These are phyloP conservation scores for Fusarium armeniacum DNA, from an alignment of 2,329 filamentous ascomycete species.

Conservation along the genomic window DNA sequence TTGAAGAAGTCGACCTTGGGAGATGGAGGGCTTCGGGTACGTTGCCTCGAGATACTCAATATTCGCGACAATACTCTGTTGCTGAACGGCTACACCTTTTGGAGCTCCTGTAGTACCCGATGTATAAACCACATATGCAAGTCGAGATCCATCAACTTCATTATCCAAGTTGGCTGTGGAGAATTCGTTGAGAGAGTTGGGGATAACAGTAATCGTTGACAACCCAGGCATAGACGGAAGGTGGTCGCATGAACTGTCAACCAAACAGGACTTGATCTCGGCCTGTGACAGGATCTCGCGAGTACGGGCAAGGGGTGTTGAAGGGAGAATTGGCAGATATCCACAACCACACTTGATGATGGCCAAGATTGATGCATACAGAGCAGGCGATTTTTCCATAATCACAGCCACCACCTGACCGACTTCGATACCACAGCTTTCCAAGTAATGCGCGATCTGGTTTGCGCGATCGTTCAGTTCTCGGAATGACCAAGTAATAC, in stretches of 20 bases:
- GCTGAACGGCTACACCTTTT: conserved; percentile 84
- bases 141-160: conserved; percentile 60
- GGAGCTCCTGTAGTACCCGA: conserved; percentile 85
- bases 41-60: conserved; percentile 74
- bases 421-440: conserved; percentile 59
- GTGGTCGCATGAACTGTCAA: conserved; percentile 52
- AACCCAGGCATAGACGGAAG: conserved; percentile 36
- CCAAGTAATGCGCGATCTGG: conserved; percentile 69
- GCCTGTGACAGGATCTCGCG: conserved; percentile 74
- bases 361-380: conserved; percentile 82
- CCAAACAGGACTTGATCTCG: conserved; percentile 61
- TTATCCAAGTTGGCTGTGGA: conserved; percentile 56
- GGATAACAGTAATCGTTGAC: conserved; percentile 55
- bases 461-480: conserved; percentile 76
- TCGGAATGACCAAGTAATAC: conserved; percentile 70
- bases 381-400: conserved; percentile 79
- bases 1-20: conserved; percentile 76
- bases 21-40: conserved; percentile 68
- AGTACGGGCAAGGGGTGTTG: conserved; percentile 74
- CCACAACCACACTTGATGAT: conserved; percentile 81
- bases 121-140: conserved; percentile 86
- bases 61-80: conserved; percentile 82
- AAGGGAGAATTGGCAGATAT: conserved; percentile 83
- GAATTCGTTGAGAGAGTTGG: conserved; percentile 48
- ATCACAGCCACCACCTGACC: conserved; percentile 78